phyloP scores from a whole-genome alignment of 441 rosid species.

The Raphanus hybrid region DNA sequence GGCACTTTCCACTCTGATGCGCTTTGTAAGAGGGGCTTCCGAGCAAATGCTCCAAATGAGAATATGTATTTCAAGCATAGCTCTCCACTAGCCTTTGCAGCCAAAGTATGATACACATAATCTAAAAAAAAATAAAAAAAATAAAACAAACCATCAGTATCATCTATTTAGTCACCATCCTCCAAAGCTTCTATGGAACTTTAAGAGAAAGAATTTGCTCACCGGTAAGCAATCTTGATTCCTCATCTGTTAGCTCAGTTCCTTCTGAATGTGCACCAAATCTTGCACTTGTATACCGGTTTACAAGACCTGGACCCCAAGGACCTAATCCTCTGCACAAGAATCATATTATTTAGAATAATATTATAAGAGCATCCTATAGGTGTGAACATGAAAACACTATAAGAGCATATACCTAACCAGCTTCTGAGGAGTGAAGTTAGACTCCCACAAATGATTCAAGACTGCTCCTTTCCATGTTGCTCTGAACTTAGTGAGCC shows the following conservation, averaged over 20 bases:
- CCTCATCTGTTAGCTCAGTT: constrained; percentile 63
- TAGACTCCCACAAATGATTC: constrained; percentile 96
- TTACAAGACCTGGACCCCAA: constrained; percentile 91
- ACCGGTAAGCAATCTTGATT: constrained; percentile 84
- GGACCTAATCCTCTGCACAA: constrained; percentile 94
- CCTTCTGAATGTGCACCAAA: constrained; percentile 76
- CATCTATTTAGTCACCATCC: constrained; percentile 7
- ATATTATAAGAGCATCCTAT: constrained; percentile 2
- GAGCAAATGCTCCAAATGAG: constrained; percentile 92
- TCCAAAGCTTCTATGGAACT: constrained; percentile 19
- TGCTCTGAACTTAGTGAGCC: constrained; percentile 69
- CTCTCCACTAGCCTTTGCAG: constrained; percentile 98
- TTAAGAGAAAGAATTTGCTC: constrained; percentile 14
- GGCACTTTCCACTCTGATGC: constrained; percentile 99
- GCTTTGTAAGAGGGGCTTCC: constrained; percentile 84
- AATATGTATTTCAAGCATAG: constrained; percentile 93
- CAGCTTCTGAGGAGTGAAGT: constrained; percentile 95
- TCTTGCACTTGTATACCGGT: constrained; percentile 79
- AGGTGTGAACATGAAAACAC: neutral
- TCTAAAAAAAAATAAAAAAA: constrained; percentile 52
- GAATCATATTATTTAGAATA: constrained; percentile 22
- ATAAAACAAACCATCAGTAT: constrained; percentile 30
- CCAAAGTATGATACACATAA: constrained; percentile 88
- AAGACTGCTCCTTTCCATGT: constrained; percentile 94
- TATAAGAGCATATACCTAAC: constrained; percentile 56